phyloP scores from a whole-genome alignment of 768 basidiomycete species.

The Phlebiopsis gigantea region DNA sequence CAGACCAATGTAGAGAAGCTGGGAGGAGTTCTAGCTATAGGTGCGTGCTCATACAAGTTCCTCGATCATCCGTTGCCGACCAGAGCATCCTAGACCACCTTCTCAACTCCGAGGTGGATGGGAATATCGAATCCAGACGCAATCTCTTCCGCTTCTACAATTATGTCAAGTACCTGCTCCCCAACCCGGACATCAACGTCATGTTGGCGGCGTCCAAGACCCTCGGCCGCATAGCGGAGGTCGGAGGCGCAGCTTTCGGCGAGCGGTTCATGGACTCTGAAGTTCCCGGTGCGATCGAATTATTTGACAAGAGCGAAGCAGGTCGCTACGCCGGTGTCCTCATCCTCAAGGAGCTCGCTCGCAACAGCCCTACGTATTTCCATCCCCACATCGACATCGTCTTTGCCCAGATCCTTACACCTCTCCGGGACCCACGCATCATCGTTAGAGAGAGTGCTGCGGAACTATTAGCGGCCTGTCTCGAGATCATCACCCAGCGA shows the following conservation, averaged over 20 bases:
- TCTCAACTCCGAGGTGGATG: conserved; percentile 66
- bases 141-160: conserved; percentile 86
- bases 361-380: conserved; percentile 83
- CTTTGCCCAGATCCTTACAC: conserved; percentile 89
- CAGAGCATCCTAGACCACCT: conserved; percentile 50
- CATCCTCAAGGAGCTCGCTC: conserved; percentile 89
- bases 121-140: conserved; percentile 73
- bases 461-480: conserved; percentile 86
- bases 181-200: conserved; percentile 85
- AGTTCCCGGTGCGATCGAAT: conserved; percentile 76
- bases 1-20: conserved; percentile 74
- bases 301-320: conserved; percentile 73
- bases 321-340: conserved; percentile 92
- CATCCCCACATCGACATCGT: conserved; percentile 83
- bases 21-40: conserved; percentile 85
- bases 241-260: conserved; percentile 78
- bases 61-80: conserved; percentile 1
- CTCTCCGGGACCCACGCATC: conserved; percentile 82
- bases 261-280: conserved; percentile 89
- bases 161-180: conserved; percentile 90
- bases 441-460: conserved; percentile 92
- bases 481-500: conserved; percentile 79
- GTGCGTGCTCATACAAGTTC: conserved; percentile 34
- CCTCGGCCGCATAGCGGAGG: conserved; percentile 78
- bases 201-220: conserved; percentile 96